Evolutionary conservation across 176 grass and related monocot genomes (phyloP), one percentile per base, ranked within the genome.

Genomic region (Pontederia crassipes): DNA sequence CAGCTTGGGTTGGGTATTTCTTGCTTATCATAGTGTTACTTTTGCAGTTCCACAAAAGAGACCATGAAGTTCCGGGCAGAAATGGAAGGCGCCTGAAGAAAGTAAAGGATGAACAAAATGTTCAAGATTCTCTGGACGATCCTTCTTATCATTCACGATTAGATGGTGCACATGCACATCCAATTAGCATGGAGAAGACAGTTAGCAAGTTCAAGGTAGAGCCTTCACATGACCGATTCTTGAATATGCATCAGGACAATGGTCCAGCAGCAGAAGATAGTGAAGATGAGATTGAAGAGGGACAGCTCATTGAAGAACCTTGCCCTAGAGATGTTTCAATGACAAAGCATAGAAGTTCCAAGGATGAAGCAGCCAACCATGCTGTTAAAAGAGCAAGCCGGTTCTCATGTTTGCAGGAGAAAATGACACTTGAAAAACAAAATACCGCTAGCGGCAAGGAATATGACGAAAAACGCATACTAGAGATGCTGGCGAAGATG

Each of bases 401-500:
- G 26, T 18, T 13, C 27, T 65, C 47, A 52, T 58, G 49, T 50
- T 65, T 66, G 13, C 49, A 61, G 45, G 26, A 48, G 54, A 73
- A 57, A 24, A 73, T 15, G 52, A 35, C 17, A 48, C 51, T 45
- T 12, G 2, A 46, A 12, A 61, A 89, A 79, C 72, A 79, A 72
- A 48, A 28, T 17, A 58, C 11, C 46, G 57, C 55, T 27, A 64
- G 55, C 46, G 57, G 50, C 6, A 66, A 78, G 65, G 20, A 68
- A 68, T 79, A 61, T 2, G 69, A 72, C 56, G 29, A 69, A 7
- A 72, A 75, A 56, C 79, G 13, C 55, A 83, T 89, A 70, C 72
- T 89, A 40, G 79, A 83, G 73, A 63, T 57, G 51, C 80, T 95
- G 66, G 79, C 65, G 28, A 89, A 95, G 62, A 95, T 95, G 85